phyloP scores from a whole-genome alignment of 169 alveolate genomes.

The Plasmodium blacklocki region DNA sequence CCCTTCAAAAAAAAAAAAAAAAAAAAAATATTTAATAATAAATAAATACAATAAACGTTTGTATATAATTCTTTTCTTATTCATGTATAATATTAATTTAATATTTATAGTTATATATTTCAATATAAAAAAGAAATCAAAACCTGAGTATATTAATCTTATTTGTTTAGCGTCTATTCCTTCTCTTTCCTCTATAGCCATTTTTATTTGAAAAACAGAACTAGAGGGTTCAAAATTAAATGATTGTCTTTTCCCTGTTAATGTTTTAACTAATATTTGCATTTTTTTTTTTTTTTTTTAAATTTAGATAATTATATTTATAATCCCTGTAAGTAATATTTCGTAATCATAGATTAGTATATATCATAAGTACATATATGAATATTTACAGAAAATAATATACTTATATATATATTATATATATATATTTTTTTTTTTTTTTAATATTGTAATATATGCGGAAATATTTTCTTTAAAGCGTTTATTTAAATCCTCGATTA shows the following conservation, averaged over 20 bases:
- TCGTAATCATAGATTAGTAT: slow-evolving; percentile 11
- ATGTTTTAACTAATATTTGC: slow-evolving; percentile 93
- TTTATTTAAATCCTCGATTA: no score
- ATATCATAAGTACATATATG: no score
- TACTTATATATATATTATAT: no score
- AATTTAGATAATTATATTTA: background rate
- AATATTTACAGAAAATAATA: no score
- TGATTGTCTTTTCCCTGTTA: slow-evolving; percentile 94
- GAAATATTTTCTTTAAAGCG: no score
- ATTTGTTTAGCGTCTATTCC: slow-evolving; percentile 91
- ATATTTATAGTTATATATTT: background rate
- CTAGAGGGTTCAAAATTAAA: slow-evolving; percentile 96
- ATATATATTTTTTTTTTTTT: no score
- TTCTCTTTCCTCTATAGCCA: slow-evolving; percentile 96
- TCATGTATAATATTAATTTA: background rate
- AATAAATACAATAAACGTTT: background rate
- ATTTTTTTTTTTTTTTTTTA: slow-evolving; percentile 73
- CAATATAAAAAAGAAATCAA: background rate
- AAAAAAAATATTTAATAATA: background rate
- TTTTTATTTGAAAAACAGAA: slow-evolving; percentile 93
- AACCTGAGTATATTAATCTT: slow-evolving; percentile 91
- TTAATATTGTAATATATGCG: no score
- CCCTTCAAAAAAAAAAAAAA: slow-evolving; percentile 78
- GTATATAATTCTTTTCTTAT: background rate
- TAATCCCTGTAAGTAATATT: slow-evolving; percentile 41